A percentile compares a stretch with the other conserved stretches of the same genome.
phyloP scores from a whole-genome alignment of 2,329 filamentous ascomycete species.

The Penicillium sp. region DNA sequence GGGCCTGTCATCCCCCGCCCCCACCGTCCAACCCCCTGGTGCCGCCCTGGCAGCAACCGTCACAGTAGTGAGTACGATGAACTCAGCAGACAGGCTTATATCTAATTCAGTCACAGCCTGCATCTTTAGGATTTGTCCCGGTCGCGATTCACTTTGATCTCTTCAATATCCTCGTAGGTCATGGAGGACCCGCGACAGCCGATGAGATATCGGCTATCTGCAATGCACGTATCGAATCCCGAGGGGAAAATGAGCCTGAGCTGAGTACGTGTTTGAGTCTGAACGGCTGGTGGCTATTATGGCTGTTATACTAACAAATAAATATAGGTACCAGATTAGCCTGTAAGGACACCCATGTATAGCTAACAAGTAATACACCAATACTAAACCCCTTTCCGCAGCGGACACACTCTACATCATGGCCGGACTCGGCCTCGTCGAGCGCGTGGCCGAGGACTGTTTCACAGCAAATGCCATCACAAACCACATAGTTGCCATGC shows the following conservation, averaged over 20 bases:
- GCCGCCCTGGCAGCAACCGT: slow-evolving; percentile 29
- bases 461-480: slow-evolving; percentile 37
- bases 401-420: slow-evolving; percentile 40
- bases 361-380: background rate
- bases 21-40: slow-evolving; percentile 18
- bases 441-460: slow-evolving; percentile 30
- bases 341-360: slow-evolving; percentile 9
- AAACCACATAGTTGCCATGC: slow-evolving; percentile 34
- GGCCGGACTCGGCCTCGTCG: slow-evolving; percentile 36
- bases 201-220: slow-evolving; percentile 28
- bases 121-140: slow-evolving; percentile 39
- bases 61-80: slow-evolving; percentile 22
- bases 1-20: slow-evolving; percentile 8
- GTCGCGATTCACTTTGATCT: slow-evolving; percentile 38
- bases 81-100: background rate
- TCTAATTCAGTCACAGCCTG: slow-evolving; percentile 22
- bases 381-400: slow-evolving; percentile 15
- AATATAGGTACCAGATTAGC: slow-evolving; percentile 13
- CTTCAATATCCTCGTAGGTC: slow-evolving; percentile 29
- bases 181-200: slow-evolving; percentile 27
- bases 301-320: background rate
- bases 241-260: slow-evolving; percentile 14
- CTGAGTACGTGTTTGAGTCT: slow-evolving; percentile 21
- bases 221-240: slow-evolving; percentile 14
- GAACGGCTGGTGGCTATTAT: background rate